These are phyloP conservation scores for Pyrus hybrid DNA, from an alignment of 331 rosid species.

Conservation along the genomic window DNA sequence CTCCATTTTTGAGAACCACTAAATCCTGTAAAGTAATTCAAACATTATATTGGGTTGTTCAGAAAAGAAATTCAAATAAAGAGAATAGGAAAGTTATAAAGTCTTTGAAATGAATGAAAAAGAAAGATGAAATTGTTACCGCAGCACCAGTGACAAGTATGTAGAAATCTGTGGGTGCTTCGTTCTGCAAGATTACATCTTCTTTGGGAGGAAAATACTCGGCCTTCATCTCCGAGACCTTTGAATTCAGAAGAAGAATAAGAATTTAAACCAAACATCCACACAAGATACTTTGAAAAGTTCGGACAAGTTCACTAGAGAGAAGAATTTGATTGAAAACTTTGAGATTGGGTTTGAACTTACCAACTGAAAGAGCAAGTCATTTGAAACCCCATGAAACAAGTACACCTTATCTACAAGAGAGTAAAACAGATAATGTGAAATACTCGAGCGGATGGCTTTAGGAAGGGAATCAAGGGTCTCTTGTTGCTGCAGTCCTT, in stretches of 20 bases:
- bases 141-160: slow-evolving; percentile 82
- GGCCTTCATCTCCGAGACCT: slow-evolving; percentile 99
- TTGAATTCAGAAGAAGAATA: neutral
- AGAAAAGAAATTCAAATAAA: neutral
- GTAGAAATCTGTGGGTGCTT: slow-evolving; percentile 96
- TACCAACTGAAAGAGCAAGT: slow-evolving; percentile 93
- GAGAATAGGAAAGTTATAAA: neutral
- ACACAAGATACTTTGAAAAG: neutral
- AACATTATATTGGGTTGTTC: neutral
- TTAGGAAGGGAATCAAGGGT: slow-evolving; percentile 93
- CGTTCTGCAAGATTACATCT: slow-evolving; percentile 90
- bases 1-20: slow-evolving; percentile 53
- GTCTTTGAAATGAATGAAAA: neutral
- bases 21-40: slow-evolving; percentile 48
- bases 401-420: slow-evolving; percentile 73
- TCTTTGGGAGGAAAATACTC: slow-evolving; percentile 99
- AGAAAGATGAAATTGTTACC: slow-evolving; percentile 39
- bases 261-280: neutral
- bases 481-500: slow-evolving; percentile 96
- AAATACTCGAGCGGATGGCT: slow-evolving; percentile 92
- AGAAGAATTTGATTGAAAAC: neutral
- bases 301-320: neutral
- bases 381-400: slow-evolving; percentile 84
- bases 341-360: slow-evolving; percentile 7
- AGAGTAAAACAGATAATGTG: slow-evolving; percentile 76